Conservation (phyloP, 202 grass and related monocot species). For the Musa balbisiana region DNA sequence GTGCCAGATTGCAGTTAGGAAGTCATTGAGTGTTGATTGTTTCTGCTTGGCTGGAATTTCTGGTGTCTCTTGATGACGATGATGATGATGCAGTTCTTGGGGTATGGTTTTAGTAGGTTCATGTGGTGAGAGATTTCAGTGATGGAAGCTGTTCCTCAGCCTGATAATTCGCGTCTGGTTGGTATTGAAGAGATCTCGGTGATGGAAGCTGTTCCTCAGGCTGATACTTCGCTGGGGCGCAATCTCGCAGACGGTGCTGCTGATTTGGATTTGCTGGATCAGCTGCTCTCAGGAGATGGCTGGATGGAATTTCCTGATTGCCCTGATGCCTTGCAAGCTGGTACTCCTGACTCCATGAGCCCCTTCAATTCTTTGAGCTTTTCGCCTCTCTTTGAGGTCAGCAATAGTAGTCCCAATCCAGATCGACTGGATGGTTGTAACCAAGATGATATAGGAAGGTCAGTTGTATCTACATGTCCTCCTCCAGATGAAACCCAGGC, state of each 20-base stretch:
- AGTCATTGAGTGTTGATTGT: no score
- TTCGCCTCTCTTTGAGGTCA: conserved; percentile 36
- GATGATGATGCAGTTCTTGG: neutral
- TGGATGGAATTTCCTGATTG: conserved; percentile 66
- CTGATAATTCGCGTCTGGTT: neutral
- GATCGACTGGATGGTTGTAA: neutral
- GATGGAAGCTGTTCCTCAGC: conserved; percentile 3
- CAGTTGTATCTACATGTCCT: conserved; percentile 17
- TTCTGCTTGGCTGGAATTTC: neutral
- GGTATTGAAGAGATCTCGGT: neutral
- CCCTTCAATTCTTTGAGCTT: conserved; percentile 23
- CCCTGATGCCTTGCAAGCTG: conserved; percentile 16
- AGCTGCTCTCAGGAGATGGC: conserved; percentile 54
- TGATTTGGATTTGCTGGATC: conserved; percentile 76
- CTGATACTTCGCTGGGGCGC: conserved; percentile 15
- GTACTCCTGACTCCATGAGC: conserved; percentile 6
- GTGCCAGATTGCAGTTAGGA: no score
- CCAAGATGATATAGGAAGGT: neutral
- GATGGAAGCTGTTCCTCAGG: conserved; percentile 1
- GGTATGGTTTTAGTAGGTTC: neutral
- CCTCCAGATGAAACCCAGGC: neutral
- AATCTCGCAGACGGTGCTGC: conserved; percentile 36
- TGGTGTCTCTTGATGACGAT: neutral
- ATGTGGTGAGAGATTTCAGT: neutral
- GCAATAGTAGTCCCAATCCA: neutral